Base-by-base conservation (phyloP, 2,329 filamentous ascomycete species). In the Fusarium pseudocircinatum region DNA sequence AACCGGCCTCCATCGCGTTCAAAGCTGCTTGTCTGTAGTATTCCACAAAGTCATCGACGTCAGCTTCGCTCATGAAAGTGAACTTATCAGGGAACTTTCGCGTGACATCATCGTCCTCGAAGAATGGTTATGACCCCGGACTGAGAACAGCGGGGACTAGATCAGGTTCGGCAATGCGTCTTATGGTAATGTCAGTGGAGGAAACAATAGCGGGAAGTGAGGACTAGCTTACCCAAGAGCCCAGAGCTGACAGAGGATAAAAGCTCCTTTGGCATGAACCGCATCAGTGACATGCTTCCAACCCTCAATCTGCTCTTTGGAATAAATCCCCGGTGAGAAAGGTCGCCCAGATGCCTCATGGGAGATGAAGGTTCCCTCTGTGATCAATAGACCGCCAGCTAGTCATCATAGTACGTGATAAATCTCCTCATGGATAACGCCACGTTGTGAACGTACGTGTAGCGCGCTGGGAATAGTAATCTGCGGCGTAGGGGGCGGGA, bases 161-260 rank as follows among this genome's bases (percentile, higher is more conserved):
- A 13, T 70, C 59, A n/a, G 70, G 70, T 12, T 65, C 69, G 4
- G 73, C 73, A 22, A 69, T 64, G 28, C 73, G 70, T 28, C 73
- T 72, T 1, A 14, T 2, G 2, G 1, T 22, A 63, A 24, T 10
- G 37, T 11, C 3, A 18, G 8, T 3, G 43, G 37, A 2, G 8
- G 15, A 5, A 15, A 3, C 7, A 14, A n/a, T 4, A 14, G 7
- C 3, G 2, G 2, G 8, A 2, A 81, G 79, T 2, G 18, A 6
- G 10, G 10, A 14, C 12, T 82, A 80, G 84, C 84, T 13, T 91
- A 86, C 26, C 91, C 90, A 6, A 89, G 81, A 2, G 86, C 86
- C 88, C 89, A 92, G 2, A 93, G 84, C 79, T 93, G 91, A 26
- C 85, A 79, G 79, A 85, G 91, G 69, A 92, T 90, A 77, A 86